Evolutionary conservation across 1,284 basidiomycete species (phyloP), one percentile per base, ranked within the genome.

Genomic region (Irpex sp.): DNA sequence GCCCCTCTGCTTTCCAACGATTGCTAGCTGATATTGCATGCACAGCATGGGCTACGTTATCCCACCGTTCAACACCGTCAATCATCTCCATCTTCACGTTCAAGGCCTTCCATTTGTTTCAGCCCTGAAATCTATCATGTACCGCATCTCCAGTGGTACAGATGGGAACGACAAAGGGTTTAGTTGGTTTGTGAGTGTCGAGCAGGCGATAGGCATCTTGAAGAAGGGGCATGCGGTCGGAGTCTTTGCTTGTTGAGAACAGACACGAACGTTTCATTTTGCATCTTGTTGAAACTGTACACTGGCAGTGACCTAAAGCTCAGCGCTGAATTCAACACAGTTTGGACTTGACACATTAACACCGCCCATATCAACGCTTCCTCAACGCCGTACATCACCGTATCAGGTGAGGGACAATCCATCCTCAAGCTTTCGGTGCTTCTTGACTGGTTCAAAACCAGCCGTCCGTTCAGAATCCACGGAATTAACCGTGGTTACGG

Each of bases 81-180:
- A 86, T 43, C 91, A 93, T 72, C 76, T 93, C 11, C 91, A 93
- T 70, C 72, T 94, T 17, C 92, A 94, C 72, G 84, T 89, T 26
- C 84, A 89, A 39, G 83, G 78, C 5, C 75, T 90, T 37, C 89
- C 89, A 1, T 89, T 88, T 72, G 79, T 72, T 4, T 78, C 81
- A 1, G 59, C 69, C 0, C 64, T 75, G 2, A 71, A 72, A 13
- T 70, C 70, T 31, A 63, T 81, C 39, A 85, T 88, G 69, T 93
- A 90, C 70, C 84, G 81, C 0, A 72, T 87, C 17, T 67, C 70
- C 1, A 60, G 63, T 46, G 81, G 82, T 5, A 70, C 70, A n/a
- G 72, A 73, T 19, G 58, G 69, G 5, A 75, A 80, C 59, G 68
- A 76, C 59, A 93, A 93, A 71, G 88, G 87, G 0, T 81, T 85